Percentiles rank a stretch among this genome's conserved stretches.
phyloP scores from a whole-genome alignment of 345 rosid species.

The Boechera stricta region DNA sequence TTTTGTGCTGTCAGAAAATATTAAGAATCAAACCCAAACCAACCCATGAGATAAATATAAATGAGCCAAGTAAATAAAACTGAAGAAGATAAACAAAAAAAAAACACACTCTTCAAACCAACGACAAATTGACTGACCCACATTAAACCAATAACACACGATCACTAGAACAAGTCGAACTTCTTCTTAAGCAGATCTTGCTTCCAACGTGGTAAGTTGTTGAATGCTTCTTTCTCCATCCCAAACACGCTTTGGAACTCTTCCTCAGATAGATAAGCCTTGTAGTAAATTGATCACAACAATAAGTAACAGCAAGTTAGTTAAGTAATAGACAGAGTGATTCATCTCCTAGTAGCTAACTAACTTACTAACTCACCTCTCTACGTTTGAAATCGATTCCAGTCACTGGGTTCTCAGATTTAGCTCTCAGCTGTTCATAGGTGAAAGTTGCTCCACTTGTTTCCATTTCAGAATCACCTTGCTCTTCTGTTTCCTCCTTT shows the following conservation, averaged over 20 bases:
- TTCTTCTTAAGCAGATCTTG: slow-evolving; percentile 94
- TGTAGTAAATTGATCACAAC: slow-evolving; percentile 26
- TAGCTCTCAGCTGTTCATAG: slow-evolving; percentile 85
- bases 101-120: slow-evolving; percentile 37
- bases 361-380: slow-evolving; percentile 67
- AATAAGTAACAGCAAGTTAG: slow-evolving; percentile 23
- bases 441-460: slow-evolving; percentile 59
- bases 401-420: slow-evolving; percentile 82
- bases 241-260: slow-evolving; percentile 81
- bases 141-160: slow-evolving; percentile 20
- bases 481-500: slow-evolving; percentile 42
- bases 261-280: slow-evolving; percentile 88
- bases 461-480: slow-evolving; percentile 46
- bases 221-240: slow-evolving; percentile 75
- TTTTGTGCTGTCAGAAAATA: slow-evolving; percentile 20
- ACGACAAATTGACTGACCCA: slow-evolving; percentile 28
- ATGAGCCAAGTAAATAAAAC: slow-evolving; percentile 32
- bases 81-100: slow-evolving; percentile 21
- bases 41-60: slow-evolving; percentile 17
- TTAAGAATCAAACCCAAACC: slow-evolving; percentile 30
- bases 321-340: slow-evolving; percentile 20
- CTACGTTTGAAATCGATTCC: slow-evolving; percentile 92
- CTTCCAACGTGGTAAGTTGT: slow-evolving; percentile 93
- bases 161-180: slow-evolving; percentile 68
- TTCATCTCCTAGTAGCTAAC: slow-evolving; percentile 5